These are phyloP conservation scores for Hymenoscyphus fraxineus DNA, from an alignment of 2,329 filamentous ascomycete species.

Conservation along the genomic window DNA sequence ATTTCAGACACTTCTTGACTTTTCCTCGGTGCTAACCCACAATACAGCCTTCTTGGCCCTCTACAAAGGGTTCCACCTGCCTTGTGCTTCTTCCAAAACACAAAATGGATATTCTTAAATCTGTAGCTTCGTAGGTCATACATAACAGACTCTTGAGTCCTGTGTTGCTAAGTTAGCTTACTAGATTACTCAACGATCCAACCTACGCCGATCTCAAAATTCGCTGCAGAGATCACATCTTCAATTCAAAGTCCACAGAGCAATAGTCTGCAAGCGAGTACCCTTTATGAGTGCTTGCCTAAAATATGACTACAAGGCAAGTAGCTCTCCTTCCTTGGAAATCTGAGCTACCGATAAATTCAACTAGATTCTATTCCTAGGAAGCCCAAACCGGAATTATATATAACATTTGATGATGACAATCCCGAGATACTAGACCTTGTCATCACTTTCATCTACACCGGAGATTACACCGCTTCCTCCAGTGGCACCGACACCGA, in stretches of 20 bases:
- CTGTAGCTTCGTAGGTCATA: background rate
- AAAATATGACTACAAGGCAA: background rate
- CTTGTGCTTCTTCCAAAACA: background rate
- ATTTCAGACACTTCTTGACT: too few species aligned
- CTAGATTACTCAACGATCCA: background rate
- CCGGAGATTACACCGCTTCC: background rate
- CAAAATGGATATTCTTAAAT: background rate
- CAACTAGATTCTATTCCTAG: background rate
- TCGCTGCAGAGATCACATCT: background rate
- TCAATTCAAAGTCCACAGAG: background rate
- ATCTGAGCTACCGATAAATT: background rate
- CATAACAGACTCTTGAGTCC: background rate
- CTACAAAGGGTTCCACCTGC: too few species aligned
- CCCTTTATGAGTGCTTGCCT: background rate
- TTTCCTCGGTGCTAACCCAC: too few species aligned
- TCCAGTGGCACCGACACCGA: background rate
- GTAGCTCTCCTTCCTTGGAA: background rate
- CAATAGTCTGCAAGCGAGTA: background rate
- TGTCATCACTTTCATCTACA: background rate
- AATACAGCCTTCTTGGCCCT: too few species aligned
- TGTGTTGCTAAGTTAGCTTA: constrained; percentile 34
- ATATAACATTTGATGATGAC: background rate
- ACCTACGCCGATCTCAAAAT: background rate
- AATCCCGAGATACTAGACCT: background rate
- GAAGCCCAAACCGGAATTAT: background rate